These are phyloP conservation scores for Ogataea thermomethanolica DNA, from an alignment of 805 yeast genomes.

Conservation along the genomic window DNA sequence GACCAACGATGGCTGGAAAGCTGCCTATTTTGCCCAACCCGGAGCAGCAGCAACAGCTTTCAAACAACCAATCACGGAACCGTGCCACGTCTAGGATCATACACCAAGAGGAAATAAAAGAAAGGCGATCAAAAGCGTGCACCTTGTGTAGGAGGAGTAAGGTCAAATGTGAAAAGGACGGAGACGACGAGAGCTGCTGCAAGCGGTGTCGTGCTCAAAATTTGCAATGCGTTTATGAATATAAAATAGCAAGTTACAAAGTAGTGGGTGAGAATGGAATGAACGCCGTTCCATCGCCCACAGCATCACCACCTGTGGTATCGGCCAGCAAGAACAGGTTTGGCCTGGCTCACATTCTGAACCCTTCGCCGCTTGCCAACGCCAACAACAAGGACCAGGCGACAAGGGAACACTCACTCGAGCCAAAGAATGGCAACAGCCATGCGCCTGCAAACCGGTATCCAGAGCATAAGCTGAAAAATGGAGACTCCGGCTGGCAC, in stretches of 20 bases:
- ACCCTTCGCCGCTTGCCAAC: conserved; percentile 9
- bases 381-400: not conserved
- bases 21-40: conserved; percentile 25
- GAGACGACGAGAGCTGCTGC: conserved; percentile 53
- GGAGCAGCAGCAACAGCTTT: conserved; percentile 17
- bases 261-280: conserved; percentile 23
- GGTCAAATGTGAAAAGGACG: conserved; percentile 54
- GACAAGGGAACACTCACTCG: not conserved
- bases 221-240: conserved; percentile 54
- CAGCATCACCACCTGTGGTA: too few relatives aligned
- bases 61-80: conserved; percentile 9
- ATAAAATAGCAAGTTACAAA: conserved; percentile 45
- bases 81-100: conserved; percentile 19
- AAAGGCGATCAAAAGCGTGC: conserved; percentile 52
- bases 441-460: too few relatives aligned
- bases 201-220: conserved; percentile 52
- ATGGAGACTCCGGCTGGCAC: conserved; percentile 28
- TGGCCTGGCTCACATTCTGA: conserved; percentile 15
- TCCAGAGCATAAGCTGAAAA: not conserved
- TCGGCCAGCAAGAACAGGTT: not conserved
- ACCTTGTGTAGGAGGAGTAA: conserved; percentile 58
- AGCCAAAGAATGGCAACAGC: not conserved
- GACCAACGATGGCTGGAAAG: conserved; percentile 10
- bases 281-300: too few relatives aligned
- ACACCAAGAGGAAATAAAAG: conserved; percentile 18